Percentiles rank a stretch among this genome's conserved stretches.
Conservation (phyloP, 495 filamentous ascomycete genomes). For the Apiosordaria backusii region DNA sequence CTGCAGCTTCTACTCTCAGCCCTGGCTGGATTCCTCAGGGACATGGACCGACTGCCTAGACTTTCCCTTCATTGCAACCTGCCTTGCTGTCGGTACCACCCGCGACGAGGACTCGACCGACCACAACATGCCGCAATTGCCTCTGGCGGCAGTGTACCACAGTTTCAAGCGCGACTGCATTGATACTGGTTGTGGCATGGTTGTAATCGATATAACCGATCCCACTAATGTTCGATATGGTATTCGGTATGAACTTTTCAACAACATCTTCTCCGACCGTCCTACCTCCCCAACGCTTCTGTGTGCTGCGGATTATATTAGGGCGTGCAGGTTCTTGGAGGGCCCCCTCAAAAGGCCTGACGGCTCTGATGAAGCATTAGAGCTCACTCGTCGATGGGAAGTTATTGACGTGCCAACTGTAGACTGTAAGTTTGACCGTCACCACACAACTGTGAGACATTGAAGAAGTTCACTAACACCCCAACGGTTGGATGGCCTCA, state of each 20-base stretch:
- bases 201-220: neutral
- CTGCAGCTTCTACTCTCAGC: neutral
- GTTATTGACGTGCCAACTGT: neutral
- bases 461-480: neutral
- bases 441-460: neutral
- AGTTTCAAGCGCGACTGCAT: neutral
- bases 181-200: neutral
- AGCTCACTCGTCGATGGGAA: neutral
- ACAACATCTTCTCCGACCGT: neutral
- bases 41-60: neutral
- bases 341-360: neutral
- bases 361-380: neutral
- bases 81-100: neutral
- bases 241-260: neutral
- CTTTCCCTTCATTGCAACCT: neutral
- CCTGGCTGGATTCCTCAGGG: neutral
- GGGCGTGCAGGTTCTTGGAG: neutral
- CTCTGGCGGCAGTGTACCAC: neutral
- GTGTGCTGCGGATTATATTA: neutral
- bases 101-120: neutral
- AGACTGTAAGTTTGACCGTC: neutral
- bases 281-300: neutral
- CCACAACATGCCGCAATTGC: neutral
- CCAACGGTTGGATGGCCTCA: neutral
- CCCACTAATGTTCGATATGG: neutral